Conservation (phyloP, 805 yeast genomes). For the Cyberlindnera sargentensis region DNA sequence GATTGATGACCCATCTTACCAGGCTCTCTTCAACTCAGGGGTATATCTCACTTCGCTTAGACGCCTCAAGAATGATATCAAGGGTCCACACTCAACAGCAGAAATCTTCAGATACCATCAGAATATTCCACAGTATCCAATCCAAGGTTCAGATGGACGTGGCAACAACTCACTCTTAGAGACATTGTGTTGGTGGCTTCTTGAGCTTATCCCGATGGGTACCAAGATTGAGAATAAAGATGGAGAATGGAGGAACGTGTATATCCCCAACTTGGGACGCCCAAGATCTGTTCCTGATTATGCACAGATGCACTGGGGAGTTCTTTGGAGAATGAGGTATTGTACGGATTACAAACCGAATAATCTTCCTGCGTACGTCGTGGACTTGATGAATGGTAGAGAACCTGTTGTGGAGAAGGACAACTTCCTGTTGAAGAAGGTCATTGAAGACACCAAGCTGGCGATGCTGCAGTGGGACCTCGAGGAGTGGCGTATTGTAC, state of each 20-base stretch:
- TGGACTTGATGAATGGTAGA: slow-evolving; percentile 17
- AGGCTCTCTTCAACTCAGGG: slow-evolving; percentile 13
- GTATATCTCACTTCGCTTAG: slow-evolving; percentile 13
- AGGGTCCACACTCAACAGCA: neutral
- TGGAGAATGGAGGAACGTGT: slow-evolving; percentile 44
- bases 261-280: slow-evolving; percentile 52
- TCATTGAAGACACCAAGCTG: slow-evolving; percentile 9
- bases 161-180: slow-evolving; percentile 26
- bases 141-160: slow-evolving; percentile 31
- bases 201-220: slow-evolving; percentile 56
- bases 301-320: slow-evolving; percentile 56
- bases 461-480: slow-evolving; percentile 23
- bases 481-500: slow-evolving; percentile 25
- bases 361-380: slow-evolving; percentile 34
- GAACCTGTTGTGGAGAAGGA: slow-evolving; percentile 2
- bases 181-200: slow-evolving; percentile 50
- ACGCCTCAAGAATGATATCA: slow-evolving; percentile 8
- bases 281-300: slow-evolving; percentile 40
- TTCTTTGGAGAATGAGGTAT: slow-evolving; percentile 46
- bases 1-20: slow-evolving; percentile 3
- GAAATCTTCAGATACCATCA: slow-evolving; percentile 9
- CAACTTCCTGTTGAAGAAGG: slow-evolving; percentile 9
- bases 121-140: slow-evolving; percentile 18
- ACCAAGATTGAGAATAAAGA: slow-evolving; percentile 38
- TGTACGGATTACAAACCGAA: slow-evolving; percentile 39